Evolutionary conservation across 768 basidiomycete genomes (phyloP).

Genomic region (Baorangia bicolor): DNA sequence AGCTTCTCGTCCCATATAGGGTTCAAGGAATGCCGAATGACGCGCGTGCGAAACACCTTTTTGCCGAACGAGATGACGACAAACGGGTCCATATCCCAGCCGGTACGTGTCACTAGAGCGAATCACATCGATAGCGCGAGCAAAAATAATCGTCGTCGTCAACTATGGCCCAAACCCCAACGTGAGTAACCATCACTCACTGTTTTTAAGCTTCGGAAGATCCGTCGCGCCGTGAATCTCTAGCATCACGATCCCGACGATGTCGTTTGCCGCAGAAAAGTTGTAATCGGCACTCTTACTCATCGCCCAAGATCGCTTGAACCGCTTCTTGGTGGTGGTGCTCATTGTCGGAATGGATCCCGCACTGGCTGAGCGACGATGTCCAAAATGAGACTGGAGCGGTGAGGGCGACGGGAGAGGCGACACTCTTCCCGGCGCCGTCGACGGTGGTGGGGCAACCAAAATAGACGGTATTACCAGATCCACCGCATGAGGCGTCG

Average conservation of each 20-base stretch:
- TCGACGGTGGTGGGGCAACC: slow-evolving; percentile 12
- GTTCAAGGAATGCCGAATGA: slow-evolving; percentile 80
- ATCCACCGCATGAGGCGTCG: neutral
- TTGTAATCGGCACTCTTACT: slow-evolving; percentile 49
- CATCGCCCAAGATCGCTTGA: slow-evolving; percentile 40
- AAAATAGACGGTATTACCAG: slow-evolving; percentile 8
- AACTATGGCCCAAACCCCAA: neutral
- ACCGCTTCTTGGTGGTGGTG: slow-evolving; percentile 32
- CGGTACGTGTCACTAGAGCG: slow-evolving; percentile 73
- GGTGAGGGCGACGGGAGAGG: slow-evolving; percentile 23
- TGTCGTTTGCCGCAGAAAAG: slow-evolving; percentile 72
- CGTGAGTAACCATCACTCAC: slow-evolving; percentile 45
- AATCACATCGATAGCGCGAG: neutral
- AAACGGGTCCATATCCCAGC: slow-evolving; percentile 98
- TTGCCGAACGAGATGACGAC: slow-evolving; percentile 95
- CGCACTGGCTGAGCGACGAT: slow-evolving; percentile 34
- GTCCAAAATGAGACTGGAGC: slow-evolving; percentile 20
- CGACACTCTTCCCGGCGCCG: slow-evolving; percentile 7
- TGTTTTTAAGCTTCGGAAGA: slow-evolving; percentile 82
- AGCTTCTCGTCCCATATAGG: slow-evolving; percentile 95
- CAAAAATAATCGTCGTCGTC: neutral
- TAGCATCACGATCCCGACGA: slow-evolving; percentile 92
- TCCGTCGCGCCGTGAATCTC: slow-evolving; percentile 85
- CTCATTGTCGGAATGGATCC: slow-evolving; percentile 27
- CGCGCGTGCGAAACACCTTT: slow-evolving; percentile 92